A percentile compares a stretch with the other conserved stretches of the same genome.
Evolutionary conservation across 1,284 basidiomycete species (phyloP).

Genomic region (Porodaedalea pini): DNA sequence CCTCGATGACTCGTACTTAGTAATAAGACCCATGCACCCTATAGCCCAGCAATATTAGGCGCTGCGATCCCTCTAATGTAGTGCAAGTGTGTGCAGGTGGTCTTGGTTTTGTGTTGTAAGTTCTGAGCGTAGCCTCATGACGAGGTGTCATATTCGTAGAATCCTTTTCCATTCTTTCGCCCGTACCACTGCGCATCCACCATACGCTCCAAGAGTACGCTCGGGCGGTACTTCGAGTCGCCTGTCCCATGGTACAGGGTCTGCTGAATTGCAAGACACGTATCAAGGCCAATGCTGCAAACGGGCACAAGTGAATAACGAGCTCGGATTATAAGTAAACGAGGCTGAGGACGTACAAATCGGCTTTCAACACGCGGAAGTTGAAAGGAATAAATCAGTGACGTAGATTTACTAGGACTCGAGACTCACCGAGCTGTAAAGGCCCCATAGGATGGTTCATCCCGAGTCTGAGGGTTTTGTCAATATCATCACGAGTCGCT

Average conservation of each 20-base stretch:
- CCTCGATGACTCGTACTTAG: no score
- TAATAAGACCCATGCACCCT: no score
- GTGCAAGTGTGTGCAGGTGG: no score
- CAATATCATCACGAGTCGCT: constrained; percentile 92
- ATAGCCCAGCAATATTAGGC: no score
- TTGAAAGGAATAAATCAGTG: no score
- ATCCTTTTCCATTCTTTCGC: constrained; percentile 87
- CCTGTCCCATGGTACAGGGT: constrained; percentile 86
- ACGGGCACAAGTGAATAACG: neutral
- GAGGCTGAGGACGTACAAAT: constrained; percentile 57
- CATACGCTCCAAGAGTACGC: constrained; percentile 88
- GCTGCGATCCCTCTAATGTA: no score
- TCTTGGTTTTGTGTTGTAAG: neutral
- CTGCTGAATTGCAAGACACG: constrained; percentile 87
- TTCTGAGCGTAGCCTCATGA: no score
- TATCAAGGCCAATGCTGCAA: constrained; percentile 84
- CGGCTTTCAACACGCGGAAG: constrained; percentile 44
- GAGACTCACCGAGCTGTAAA: constrained; percentile 63
- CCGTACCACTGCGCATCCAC: constrained; percentile 95
- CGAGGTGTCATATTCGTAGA: constrained; percentile 69
- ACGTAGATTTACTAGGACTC: neutral
- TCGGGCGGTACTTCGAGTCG: constrained; percentile 97
- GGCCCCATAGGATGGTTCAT: constrained; percentile 98
- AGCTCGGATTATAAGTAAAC: neutral
- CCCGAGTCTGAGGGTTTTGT: constrained; percentile 88